phyloP scores from a whole-genome alignment of 805 yeast genomes.

The Schwanniomyces sp. region DNA sequence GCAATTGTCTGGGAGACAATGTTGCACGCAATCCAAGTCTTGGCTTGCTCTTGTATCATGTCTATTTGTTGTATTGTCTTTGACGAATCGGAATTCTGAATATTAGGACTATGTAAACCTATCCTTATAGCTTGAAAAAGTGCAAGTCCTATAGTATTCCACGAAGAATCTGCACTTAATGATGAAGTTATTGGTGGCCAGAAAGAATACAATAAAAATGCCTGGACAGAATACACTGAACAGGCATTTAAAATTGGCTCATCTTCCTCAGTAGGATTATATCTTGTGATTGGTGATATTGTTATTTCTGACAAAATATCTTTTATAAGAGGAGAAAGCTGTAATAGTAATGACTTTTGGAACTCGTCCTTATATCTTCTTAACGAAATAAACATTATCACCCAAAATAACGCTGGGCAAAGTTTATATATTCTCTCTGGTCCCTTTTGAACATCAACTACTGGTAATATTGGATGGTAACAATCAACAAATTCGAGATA shows the following conservation, averaged over 20 bases:
- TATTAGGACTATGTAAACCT: conserved; percentile 76
- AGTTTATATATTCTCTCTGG: conserved; percentile 76
- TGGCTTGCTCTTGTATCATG: conserved; percentile 70
- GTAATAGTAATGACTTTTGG: conserved; percentile 48
- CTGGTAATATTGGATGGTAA: conserved; percentile 86
- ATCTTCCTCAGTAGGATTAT: conserved; percentile 73
- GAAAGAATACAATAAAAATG: conserved; percentile 79
- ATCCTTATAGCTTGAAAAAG: conserved; percentile 89
- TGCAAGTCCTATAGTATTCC: conserved; percentile 94
- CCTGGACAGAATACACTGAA: conserved; percentile 92
- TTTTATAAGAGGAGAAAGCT: conserved; percentile 68
- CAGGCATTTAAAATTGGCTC: conserved; percentile 86
- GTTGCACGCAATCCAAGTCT: conserved; percentile 94
- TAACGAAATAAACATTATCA: conserved; percentile 79
- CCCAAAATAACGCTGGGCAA: conserved; percentile 94
- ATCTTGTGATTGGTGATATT: conserved; percentile 85
- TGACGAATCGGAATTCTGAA: conserved; percentile 20
- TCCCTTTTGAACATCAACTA: conserved; percentile 78
- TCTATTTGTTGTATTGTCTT: conserved; percentile 36
- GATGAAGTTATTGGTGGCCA: conserved; percentile 98
- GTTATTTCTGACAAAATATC: conserved; percentile 82
- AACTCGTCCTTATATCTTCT: conserved; percentile 53
- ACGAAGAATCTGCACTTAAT: conserved; percentile 89
- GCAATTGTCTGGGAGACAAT: conserved; percentile 88
- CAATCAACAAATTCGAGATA: conserved; percentile 69